Conservation (phyloP, 306 rosid species). For the Cicer cuneatum region DNA sequence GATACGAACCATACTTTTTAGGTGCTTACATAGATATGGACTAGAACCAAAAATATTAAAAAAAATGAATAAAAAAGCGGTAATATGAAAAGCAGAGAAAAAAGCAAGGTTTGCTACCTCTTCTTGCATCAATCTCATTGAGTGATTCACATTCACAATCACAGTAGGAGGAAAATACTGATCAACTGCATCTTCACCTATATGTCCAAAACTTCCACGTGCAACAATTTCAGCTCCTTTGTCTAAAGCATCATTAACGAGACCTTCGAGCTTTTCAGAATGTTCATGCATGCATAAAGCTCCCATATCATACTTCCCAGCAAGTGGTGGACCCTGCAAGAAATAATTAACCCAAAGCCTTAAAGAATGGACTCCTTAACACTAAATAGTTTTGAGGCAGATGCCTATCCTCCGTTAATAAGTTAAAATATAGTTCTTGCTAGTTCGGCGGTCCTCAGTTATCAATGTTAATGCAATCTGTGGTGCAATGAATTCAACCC, state of each 20-base stretch:
- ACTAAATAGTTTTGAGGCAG: conserved; percentile 12
- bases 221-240: conserved; percentile 89
- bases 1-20: background rate
- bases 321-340: conserved; percentile 87
- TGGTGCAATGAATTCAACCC: too few species aligned
- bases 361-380: background rate
- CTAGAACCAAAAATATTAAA: background rate
- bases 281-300: conserved; percentile 94
- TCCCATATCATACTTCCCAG: conserved; percentile 93
- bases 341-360: conserved; percentile 33
- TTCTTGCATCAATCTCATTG: conserved; percentile 95
- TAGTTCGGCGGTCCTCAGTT: background rate
- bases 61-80: background rate
- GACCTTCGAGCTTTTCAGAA: conserved; percentile 90
- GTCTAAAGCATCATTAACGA: conserved; percentile 83
- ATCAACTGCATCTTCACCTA: conserved; percentile 90
- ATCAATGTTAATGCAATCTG: background rate
- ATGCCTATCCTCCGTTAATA: conserved; percentile 2
- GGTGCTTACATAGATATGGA: conserved; percentile 10
- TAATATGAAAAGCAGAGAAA: conserved; percentile 10
- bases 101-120: conserved; percentile 64
- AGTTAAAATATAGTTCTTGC: conserved; percentile 10
- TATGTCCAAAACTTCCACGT: conserved; percentile 88
- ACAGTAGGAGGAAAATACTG: conserved; percentile 93
- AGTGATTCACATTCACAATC: conserved; percentile 83